Base-by-base conservation (phyloP, 2,329 filamentous ascomycete species). In the Septoria petroselini region DNA sequence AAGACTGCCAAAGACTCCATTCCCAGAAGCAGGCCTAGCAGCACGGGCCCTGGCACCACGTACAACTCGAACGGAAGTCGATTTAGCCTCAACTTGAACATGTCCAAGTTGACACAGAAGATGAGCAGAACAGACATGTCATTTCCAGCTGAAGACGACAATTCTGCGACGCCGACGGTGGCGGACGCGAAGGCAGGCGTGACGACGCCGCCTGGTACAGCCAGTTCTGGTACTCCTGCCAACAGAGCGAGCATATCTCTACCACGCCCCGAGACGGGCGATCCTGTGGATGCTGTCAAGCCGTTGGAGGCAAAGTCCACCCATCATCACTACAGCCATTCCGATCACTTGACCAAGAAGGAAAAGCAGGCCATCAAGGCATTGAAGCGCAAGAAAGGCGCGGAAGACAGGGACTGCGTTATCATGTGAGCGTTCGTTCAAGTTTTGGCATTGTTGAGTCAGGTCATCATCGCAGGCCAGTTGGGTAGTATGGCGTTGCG, bases 371-470 rank as follows among this genome's bases (percentile, higher is more conserved):
- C 60, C n/a, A 40, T 53, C 15, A 62, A 62, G 43, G 48, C 59
- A 12, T 59, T 46, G 42, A 61, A 62, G 44, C 61, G 59, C 40
- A 58, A 54, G 43, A 48, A 42, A 23, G 58, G 58, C 3, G 59
- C 66, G 25, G 70, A 71, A 19, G 71, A 74, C 43, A 58, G 72
- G 29, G 72, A 75, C 51, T 75, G 73, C 55, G 50, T 63, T 42
- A 59, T 74, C 7, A 74, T 74, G 73, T 75, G 46, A 48, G 30
- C 30, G 30, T 33, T 33, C 9, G n/a, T n/a, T n/a, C n/a, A n/a
- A n/a, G n/a, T n/a, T n/a, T n/a, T n/a, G n/a, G n/a, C n/a, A n/a
- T n/a, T n/a, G n/a, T n/a, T n/a, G n/a, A n/a, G n/a, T n/a, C n/a
- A n/a, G n/a, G n/a, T n/a, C n/a, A n/a, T n/a, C n/a, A n/a, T n/a